Conservation (phyloP, 2,329 filamentous ascomycete species). For the Corynespora cassiicola region DNA sequence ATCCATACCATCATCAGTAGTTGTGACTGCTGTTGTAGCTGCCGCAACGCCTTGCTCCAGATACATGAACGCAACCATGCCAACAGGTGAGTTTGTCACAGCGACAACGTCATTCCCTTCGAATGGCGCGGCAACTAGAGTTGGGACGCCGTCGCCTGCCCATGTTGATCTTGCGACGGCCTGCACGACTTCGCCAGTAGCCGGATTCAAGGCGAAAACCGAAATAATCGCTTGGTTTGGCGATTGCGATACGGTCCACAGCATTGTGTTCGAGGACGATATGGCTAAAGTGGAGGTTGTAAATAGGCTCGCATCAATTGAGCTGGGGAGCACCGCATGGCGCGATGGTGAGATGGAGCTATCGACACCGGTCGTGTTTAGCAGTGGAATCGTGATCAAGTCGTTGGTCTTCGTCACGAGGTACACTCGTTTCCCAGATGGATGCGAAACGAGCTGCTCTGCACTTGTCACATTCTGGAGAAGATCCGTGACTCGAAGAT, state of each 20-base stretch:
- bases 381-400: conserved; percentile 19
- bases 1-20: conserved; percentile 5
- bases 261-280: conserved; percentile 19
- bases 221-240: conserved; percentile 17
- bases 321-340: conserved; percentile 18
- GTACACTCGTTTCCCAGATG: conserved; percentile 19
- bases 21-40: background rate
- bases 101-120: conserved; percentile 20
- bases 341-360: conserved; percentile 8
- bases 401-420: conserved; percentile 28
- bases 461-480: conserved; percentile 23
- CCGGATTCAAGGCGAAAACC: conserved; percentile 21
- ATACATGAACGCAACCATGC: conserved; percentile 23
- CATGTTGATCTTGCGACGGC: conserved; percentile 22
- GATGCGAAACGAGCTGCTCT: conserved; percentile 27
- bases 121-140: conserved; percentile 22
- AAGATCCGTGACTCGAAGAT: conserved; percentile 17
- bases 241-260: conserved; percentile 30
- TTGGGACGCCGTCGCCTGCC: conserved; percentile 15
- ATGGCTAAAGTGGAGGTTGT: conserved; percentile 22
- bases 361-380: conserved; percentile 3
- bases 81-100: conserved; percentile 23
- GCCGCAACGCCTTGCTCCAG: conserved; percentile 10
- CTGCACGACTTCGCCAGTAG: conserved; percentile 24
- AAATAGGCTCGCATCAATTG: conserved; percentile 17